phyloP scores from a whole-genome alignment of 106 monocot species.

The Acorus gramineus region DNA sequence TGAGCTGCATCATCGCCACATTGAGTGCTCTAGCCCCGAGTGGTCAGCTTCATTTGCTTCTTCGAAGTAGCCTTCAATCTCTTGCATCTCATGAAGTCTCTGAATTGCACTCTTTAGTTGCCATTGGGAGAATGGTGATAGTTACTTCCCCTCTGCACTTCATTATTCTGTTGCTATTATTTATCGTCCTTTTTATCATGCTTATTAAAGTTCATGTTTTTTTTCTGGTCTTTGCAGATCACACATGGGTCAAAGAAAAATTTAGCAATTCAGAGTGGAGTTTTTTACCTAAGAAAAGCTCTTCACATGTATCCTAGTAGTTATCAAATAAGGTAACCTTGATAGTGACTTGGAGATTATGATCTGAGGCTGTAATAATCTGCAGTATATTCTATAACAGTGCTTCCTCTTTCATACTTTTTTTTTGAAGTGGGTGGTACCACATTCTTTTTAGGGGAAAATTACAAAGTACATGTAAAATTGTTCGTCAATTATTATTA shows the following conservation, averaged over 20 bases:
- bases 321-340: slow-evolving; percentile 61
- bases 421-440: too few relatives aligned
- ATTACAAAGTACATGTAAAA: too few relatives aligned
- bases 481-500: too few relatives aligned
- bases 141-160: neutral
- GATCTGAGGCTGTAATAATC: too few relatives aligned
- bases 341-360: too few relatives aligned
- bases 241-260: slow-evolving; percentile 15
- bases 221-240: slow-evolving; percentile 32
- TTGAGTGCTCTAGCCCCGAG: slow-evolving; percentile 50
- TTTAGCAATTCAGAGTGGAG: slow-evolving; percentile 33
- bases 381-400: too few relatives aligned
- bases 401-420: too few relatives aligned
- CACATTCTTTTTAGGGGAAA: too few relatives aligned
- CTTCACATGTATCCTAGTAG: slow-evolving; percentile 79
- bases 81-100: slow-evolving; percentile 24
- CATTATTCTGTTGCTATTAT: neutral
- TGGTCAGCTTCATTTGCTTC: slow-evolving; percentile 35
- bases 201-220: neutral
- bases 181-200: neutral
- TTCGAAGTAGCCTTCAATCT: slow-evolving; percentile 15
- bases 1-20: slow-evolving; percentile 40
- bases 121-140: slow-evolving; percentile 61
- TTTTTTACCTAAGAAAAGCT: slow-evolving; percentile 46
- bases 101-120: slow-evolving; percentile 56